Conservation (phyloP, 2,329 filamentous ascomycete species). For the Zopfia rhizophila region DNA sequence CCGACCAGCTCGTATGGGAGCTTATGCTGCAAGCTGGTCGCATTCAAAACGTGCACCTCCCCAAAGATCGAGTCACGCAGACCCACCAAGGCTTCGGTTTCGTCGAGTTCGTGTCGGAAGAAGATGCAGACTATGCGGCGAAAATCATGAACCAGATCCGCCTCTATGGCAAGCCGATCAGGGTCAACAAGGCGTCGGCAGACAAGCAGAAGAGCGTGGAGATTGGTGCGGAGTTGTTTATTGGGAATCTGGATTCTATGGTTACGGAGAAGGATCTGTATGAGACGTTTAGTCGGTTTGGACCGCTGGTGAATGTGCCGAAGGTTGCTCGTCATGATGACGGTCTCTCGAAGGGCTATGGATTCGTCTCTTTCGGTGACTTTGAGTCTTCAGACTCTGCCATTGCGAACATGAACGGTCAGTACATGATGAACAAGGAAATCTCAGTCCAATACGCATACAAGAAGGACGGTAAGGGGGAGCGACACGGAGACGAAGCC, state of each 20-base stretch:
- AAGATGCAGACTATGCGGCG: constrained; percentile 95
- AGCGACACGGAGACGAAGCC: constrained; percentile 92
- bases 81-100: constrained; percentile 98
- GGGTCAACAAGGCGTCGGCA: constrained; percentile 93
- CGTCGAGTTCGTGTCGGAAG: constrained; percentile 95
- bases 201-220: constrained; percentile 95
- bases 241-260: constrained; percentile 94
- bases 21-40: constrained; percentile 98
- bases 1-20: constrained; percentile 92
- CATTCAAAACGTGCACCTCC: constrained; percentile 97
- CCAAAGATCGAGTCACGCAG: constrained; percentile 97
- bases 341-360: constrained; percentile 92
- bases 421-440: constrained; percentile 97
- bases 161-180: constrained; percentile 91
- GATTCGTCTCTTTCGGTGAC: constrained; percentile 90
- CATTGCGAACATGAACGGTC: constrained; percentile 90
- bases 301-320: constrained; percentile 81
- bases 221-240: constrained; percentile 95
- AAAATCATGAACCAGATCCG: constrained; percentile 97
- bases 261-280: constrained; percentile 96
- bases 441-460: constrained; percentile 97
- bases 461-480: constrained; percentile 98
- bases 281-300: constrained; percentile 94
- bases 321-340: constrained; percentile 90
- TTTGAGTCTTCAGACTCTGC: constrained; percentile 96